Base-by-base conservation (phyloP, 2,329 filamentous ascomycete species). In the Helotiales sp. region DNA sequence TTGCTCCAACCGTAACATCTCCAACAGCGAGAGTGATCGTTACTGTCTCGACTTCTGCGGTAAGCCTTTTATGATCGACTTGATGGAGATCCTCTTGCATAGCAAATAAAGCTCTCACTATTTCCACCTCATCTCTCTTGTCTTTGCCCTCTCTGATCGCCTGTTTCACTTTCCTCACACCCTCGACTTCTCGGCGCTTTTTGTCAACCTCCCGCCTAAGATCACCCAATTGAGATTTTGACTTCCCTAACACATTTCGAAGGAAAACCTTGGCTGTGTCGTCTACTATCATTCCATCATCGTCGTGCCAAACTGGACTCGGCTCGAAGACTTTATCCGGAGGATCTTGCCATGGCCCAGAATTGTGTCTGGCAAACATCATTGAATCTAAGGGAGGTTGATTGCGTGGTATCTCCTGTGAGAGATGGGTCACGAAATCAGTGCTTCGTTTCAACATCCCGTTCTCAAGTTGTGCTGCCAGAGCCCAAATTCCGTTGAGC, bases 321-420 rank as follows among this genome's bases (percentile, higher is more conserved):
- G 96, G 91, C 79, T 99, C 96, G 74, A 99, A 99, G 11, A 82
- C 83, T 79, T 96, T 92, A 79, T 97, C 91, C 0, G 86, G 75
- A 0, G 96, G 96, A 76, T 98, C 95, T 75, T 93, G 89, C 85
- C 92, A 97, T 61, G 86, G 82, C 26, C 87, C 87, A 73, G 92
- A 89, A 76, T 99, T 99, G 82, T 99, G 96, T 69, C 91, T 90
- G 65, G 97, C 89, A 79, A 97, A 99, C 96, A 99, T 99, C 85
- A 97, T 93, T 22, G 93, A 97, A 79, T 99, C 96, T 47, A 99
- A 86, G 54, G 91, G 86, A 10, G 96, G 96, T 69, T 91, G 86
- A 77, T 99, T 99, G 66, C 95, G 88, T 13, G 91, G 87, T 59
- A 99, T 96, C 77, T 98, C 95, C 65, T 87, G 85, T 5, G 89